Base-by-base conservation (phyloP, 1,284 basidiomycete species). In the Tilletia setariae region DNA sequence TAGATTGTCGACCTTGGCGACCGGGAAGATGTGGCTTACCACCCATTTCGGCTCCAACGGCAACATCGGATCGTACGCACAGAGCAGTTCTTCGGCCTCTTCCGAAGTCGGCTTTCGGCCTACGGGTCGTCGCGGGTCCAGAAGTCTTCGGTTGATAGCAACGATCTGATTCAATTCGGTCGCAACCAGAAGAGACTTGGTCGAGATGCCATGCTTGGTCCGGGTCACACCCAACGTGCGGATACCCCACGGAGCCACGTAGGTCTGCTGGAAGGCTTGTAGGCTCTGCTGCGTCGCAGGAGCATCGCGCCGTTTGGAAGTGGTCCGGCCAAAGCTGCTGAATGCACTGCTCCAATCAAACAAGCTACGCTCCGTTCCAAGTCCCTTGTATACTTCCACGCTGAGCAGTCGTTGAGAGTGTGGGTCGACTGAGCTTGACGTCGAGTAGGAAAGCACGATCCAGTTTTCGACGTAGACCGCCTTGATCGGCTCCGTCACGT, bases 171-270 rank as follows among this genome's bases (percentile, higher is more conserved):
- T 85, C 69, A 88, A 88, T 63, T 86, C 86, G 68, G 88, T 94
- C 15, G 93, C 90, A 66, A 94, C 91, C 93, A 98, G 87, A 32
- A 98, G 84, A 76, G 95, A 91, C 82, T 92, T 94, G 63, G 87
- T 87, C 0, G 92, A 88, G 68, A 98, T 93, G 0, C 95, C 95
- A 73, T 90, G 92, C 81, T 90, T 91, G 63, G 80, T 82, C 8
- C 1, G 87, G 0, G 94, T 95, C 15, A 89, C 87, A 0, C 88
- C 84, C 23, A 96, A 82, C 0, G 91, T 87, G 11, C 87, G 88
- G 30, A 95, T 85, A 0, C 51, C 63, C 40, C 88, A 85, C 0
- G 90, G 88, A 72, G 91, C 87, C 21, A 91, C 84, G 81, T 88
- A 97, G 0, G 90, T 85, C 79, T 90, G 89, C 68, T 90, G 88